Evolutionary conservation across 2,329 filamentous ascomycete species (phyloP), one percentile per base, ranked within the genome.

Genomic region (Rosellinia necatrix): DNA sequence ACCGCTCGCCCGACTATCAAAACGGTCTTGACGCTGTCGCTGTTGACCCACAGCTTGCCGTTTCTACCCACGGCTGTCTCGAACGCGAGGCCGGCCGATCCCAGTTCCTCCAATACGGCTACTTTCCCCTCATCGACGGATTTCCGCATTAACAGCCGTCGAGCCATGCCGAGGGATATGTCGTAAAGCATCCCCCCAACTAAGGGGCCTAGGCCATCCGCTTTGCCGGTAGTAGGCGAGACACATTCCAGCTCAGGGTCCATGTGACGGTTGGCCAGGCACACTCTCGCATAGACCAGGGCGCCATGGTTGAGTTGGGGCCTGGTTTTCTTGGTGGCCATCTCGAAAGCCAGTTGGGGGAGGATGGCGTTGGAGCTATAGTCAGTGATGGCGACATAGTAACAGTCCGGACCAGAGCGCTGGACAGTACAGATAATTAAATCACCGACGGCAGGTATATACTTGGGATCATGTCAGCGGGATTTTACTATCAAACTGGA

Each of bases 11-110:
- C 93, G 53, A 97, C 89, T 1, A 85, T 82, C 59, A 96, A 77
- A 6, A 92, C 87, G 27, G 85, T 86, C 74, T 83, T 88, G 32
- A 88, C 76, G 59, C 80, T 88, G 24, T 88, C 89, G 63, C 89
- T 92, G 68, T 93, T 87, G 12, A 97, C 89, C 92, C 94, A 97
- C 19, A 97, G 83, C 71, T 85, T 88, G 35, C 94, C 94, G 72
- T 99, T 99, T 68, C 91, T 85, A 15, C 94, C 94, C 7, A 96
- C 90, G 0, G 93, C 93, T 57, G 96, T 90, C 78, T 99, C 94
- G 71, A 97, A 99, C 17, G 89, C 86, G 12, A 96, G 74, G 50
- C 91, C 93, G 55, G 87, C 86, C 3, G 70, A 72, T 3, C 88
- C 92, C 12, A 97, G 76, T 68, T 91, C 89, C 61, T 96, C 90